A percentile compares a stretch with the other conserved stretches of the same genome.
Evolutionary conservation across 192 early-diverging fungal genomes (phyloP).

Genomic region (Backusella liffmaniae): DNA sequence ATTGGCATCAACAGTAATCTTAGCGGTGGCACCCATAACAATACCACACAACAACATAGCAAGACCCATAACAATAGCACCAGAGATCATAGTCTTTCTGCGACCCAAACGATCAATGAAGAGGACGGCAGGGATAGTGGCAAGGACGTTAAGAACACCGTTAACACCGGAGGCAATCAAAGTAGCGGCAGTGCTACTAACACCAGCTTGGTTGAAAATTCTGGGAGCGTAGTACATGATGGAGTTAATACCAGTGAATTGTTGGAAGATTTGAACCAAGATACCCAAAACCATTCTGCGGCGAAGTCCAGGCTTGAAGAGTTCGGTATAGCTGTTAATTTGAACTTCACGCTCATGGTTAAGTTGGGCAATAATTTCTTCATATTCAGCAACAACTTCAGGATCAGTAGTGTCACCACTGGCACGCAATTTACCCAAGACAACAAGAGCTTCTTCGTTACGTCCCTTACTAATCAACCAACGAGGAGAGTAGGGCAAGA

Average conservation of each 20-base stretch:
- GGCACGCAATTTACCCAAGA: slow-evolving; percentile 68
- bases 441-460: slow-evolving; percentile 64
- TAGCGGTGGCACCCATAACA: slow-evolving; percentile 42
- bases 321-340: slow-evolving; percentile 57
- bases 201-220: slow-evolving; percentile 38
- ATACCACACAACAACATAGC: slow-evolving; percentile 21
- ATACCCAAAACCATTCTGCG: slow-evolving; percentile 66
- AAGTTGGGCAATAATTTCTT: slow-evolving; percentile 70
- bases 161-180: slow-evolving; percentile 37
- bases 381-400: slow-evolving; percentile 61
- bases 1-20: slow-evolving; percentile 21
- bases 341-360: slow-evolving; percentile 60
- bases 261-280: slow-evolving; percentile 72
- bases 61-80: slow-evolving; percentile 63
- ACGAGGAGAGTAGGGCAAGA: slow-evolving; percentile 87
- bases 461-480: slow-evolving; percentile 73
- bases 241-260: slow-evolving; percentile 84
- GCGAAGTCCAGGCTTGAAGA: slow-evolving; percentile 40
- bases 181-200: slow-evolving; percentile 11
- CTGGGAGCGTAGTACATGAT: slow-evolving; percentile 67
- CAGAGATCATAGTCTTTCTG: slow-evolving; percentile 67
- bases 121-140: slow-evolving; percentile 82
- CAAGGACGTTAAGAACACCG: slow-evolving; percentile 70
- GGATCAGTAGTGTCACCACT: slow-evolving; percentile 51
- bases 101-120: slow-evolving; percentile 81